Evolutionary conservation across 192 early-diverging fungal species (phyloP).

Genomic region (Entrophospora sp.): DNA sequence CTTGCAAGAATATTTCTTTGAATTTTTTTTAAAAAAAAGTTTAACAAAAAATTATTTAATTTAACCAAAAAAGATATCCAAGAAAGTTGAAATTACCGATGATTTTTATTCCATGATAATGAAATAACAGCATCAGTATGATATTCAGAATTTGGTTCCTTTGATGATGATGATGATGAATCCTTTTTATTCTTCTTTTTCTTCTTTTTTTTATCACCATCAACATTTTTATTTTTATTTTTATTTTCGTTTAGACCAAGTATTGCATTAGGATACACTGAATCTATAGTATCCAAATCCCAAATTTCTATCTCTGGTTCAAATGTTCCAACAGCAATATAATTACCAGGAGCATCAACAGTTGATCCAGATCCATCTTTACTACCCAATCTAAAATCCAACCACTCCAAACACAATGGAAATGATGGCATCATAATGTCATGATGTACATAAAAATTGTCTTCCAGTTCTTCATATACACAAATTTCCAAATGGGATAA

Average conservation of each 20-base stretch:
- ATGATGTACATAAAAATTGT: conserved; percentile 95
- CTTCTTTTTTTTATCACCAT: conserved; percentile 38
- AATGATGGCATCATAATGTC: conserved; percentile 97
- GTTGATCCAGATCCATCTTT: conserved; percentile 50
- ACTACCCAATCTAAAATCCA: conserved; percentile 78
- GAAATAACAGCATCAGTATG: conserved; percentile 95
- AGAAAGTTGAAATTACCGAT: conserved; percentile 25
- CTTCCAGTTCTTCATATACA: conserved; percentile 81
- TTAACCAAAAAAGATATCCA: no score
- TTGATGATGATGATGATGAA: background rate
- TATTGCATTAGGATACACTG: conserved; percentile 84
- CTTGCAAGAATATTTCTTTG: conserved; percentile 65
- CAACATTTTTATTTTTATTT: no score
- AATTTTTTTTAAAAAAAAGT: background rate
- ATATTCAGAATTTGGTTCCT: conserved; percentile 60
- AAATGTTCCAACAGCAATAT: conserved; percentile 94
- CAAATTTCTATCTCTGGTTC: conserved; percentile 98
- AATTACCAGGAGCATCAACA: conserved; percentile 67
- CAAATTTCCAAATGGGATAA: conserved; percentile 93
- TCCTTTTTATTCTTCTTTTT: conserved; percentile 22
- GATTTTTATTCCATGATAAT: conserved; percentile 84
- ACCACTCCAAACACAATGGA: conserved; percentile 91
- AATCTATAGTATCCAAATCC: conserved; percentile 89
- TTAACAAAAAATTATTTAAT: background rate
- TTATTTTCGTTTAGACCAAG: conserved; percentile 62